Conservation (phyloP, 2,329 filamentous ascomycete species). For the Ilyonectria mors-panacis region DNA sequence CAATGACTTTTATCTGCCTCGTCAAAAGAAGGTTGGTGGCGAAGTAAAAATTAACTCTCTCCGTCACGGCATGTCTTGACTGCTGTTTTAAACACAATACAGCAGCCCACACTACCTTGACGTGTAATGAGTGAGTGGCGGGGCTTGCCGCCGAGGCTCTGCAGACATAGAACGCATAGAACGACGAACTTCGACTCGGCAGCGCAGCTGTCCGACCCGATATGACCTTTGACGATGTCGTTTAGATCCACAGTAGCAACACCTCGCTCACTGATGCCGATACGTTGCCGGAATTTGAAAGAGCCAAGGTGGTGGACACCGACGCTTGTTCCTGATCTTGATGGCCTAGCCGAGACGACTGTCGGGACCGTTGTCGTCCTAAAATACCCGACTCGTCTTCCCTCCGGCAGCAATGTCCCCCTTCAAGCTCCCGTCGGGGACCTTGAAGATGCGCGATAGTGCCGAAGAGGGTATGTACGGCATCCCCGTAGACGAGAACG, state of each 20-base stretch:
- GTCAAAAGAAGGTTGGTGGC: background rate
- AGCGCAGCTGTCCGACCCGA: slow-evolving; percentile 51
- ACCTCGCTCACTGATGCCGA: slow-evolving; percentile 42
- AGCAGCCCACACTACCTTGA: background rate
- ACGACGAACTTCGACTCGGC: slow-evolving; percentile 52
- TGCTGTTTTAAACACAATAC: background rate
- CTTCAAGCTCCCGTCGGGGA: slow-evolving; percentile 35
- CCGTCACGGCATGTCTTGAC: background rate
- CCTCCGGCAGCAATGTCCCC: slow-evolving; percentile 29
- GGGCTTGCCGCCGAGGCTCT: slow-evolving; percentile 59
- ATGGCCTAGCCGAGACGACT: slow-evolving; percentile 42
- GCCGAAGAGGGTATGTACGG: slow-evolving; percentile 59
- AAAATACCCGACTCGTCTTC: slow-evolving; percentile 31
- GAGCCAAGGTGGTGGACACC: slow-evolving; percentile 50
- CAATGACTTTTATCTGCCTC: background rate
- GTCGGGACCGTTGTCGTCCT: slow-evolving; percentile 40
- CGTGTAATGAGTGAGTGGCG: background rate
- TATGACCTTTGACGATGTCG: slow-evolving; percentile 51
- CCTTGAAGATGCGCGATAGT: slow-evolving; percentile 33
- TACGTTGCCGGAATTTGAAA: slow-evolving; percentile 52
- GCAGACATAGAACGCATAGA: slow-evolving; percentile 60
- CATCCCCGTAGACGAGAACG: slow-evolving; percentile 59
- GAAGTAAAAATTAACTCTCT: background rate
- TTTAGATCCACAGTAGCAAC: slow-evolving; percentile 58
- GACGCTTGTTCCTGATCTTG: slow-evolving; percentile 35